A percentile compares a stretch with the other conserved stretches of the same genome.
Evolutionary conservation across 169 alveolate genomes (phyloP).

Genomic region (Plasmodium falciparum): DNA sequence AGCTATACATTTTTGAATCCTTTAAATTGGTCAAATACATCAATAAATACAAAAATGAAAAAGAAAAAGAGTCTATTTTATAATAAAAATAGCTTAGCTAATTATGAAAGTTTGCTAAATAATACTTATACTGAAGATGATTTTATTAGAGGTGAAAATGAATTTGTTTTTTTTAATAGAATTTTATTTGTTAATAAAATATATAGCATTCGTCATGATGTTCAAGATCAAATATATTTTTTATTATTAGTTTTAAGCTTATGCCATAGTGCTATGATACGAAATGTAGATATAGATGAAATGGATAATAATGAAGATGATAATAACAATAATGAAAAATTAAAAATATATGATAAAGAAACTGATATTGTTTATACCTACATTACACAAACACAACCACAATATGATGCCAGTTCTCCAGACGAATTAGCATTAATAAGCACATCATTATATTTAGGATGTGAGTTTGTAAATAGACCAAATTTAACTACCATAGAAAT

Average conservation of each 20-base stretch:
- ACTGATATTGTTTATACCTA: conserved; percentile 50
- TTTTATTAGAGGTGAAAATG: conserved; percentile 57
- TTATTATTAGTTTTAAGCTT: conserved; percentile 52
- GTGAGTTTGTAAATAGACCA: conserved; percentile 82
- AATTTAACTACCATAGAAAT: conserved; percentile 81
- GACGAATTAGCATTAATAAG: conserved; percentile 90
- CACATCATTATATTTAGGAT: conserved; percentile 87
- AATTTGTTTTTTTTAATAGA: conserved; percentile 70
- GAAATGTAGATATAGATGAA: conserved; percentile 70
- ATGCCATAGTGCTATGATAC: conserved; percentile 73
- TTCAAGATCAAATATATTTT: conserved; percentile 48
- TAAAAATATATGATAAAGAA: conserved; percentile 55
- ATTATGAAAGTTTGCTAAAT: conserved; percentile 9
- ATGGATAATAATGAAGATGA: conserved; percentile 33
- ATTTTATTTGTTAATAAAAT: conserved; percentile 56
- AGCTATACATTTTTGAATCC: conserved; percentile 4
- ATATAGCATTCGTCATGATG: conserved; percentile 41
- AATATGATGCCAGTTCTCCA: conserved; percentile 90
- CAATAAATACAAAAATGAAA: conserved; percentile 16
- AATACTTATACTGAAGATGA: conserved; percentile 50
- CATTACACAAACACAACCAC: conserved; percentile 70
- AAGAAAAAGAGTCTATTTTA: conserved; percentile 18
- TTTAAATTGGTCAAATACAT: conserved; percentile 56
- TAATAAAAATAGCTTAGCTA: conserved; percentile 28
- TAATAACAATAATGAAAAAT: conserved; percentile 21